Base-by-base conservation (phyloP, 1,284 basidiomycete genomes). In the Psilocybe mexicana region DNA sequence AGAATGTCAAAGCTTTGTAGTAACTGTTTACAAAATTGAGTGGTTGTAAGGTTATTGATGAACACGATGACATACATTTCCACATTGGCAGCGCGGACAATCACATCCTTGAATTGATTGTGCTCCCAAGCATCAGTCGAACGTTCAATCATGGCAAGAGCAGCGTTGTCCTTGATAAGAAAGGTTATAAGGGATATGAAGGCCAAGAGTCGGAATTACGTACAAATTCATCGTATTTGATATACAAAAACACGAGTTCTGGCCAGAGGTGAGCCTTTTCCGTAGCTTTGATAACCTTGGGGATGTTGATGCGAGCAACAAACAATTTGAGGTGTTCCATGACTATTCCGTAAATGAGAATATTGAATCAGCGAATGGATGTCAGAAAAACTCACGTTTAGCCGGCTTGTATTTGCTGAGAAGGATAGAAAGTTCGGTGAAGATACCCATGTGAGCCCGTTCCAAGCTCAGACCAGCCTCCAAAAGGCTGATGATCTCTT, bases 321-420 rank as follows among this genome's bases (percentile, higher is more conserved):
- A 98, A 99, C 48, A 98, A 84, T 76, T 96, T 98, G 63, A 99
- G 83, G 77, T 99, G 96, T 72, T 99, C 97, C 96, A 99, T 98
- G 61, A 99, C 90, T 89, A 53, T 8, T 26, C n/a, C 57, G 24
- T 49, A 26, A 26, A 58, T 50, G 43, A 48, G 48, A 12, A 40
- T 4, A n/a, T 43, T 28, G 30, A 45, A 45, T 26, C 59, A 55
- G 51, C 64, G 48, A 35, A 44, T 36, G 42, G 30, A 14, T 18
- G 23, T 55, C 18, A 48, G 2, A 6, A 47, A 40, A 47, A 78
- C 90, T 72, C 69, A 94, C 92, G 80, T 75, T 94, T 95, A 68
- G 93, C 92, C 1, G 97, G 96, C 69, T 88, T 85, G 78, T 99
- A 99, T 79, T 98, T 98, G 82, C 95, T 95, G 70, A 98, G 91